These are phyloP conservation scores for Trichocomaceae sp. DNA, from an alignment of 2,329 filamentous ascomycete genomes.

Conservation along the genomic window DNA sequence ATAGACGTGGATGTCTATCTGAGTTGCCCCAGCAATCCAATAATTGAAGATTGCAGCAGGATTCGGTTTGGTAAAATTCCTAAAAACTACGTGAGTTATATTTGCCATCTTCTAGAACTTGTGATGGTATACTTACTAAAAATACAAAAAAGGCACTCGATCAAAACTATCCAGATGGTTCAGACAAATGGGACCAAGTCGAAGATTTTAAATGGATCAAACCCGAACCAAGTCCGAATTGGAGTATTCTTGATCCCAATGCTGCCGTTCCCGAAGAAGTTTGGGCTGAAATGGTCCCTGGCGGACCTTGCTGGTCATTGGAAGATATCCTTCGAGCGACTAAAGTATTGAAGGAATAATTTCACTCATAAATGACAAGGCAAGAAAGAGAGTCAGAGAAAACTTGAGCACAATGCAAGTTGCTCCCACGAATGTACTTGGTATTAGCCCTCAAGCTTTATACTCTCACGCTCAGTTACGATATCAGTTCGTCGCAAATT, in stretches of 20 bases:
- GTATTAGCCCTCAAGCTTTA: background rate
- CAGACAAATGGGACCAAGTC: slow-evolving; percentile 79
- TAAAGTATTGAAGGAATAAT: slow-evolving; percentile 22
- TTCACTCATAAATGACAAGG: background rate
- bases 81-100: slow-evolving; percentile 55
- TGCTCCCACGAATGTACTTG: background rate
- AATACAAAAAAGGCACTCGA: slow-evolving; percentile 23
- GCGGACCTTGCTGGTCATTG: slow-evolving; percentile 54
- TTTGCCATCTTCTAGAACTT: background rate
- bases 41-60: slow-evolving; percentile 79
- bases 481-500: background rate
- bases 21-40: slow-evolving; percentile 72
- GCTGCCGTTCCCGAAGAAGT: slow-evolving; percentile 55
- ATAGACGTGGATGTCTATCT: slow-evolving; percentile 76
- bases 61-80: slow-evolving; percentile 77
- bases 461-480: background rate
- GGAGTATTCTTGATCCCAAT: slow-evolving; percentile 60
- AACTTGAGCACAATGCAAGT: background rate
- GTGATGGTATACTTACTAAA: background rate
- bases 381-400: background rate
- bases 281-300: slow-evolving; percentile 64
- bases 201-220: slow-evolving; percentile 99
- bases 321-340: slow-evolving; percentile 55
- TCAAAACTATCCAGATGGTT: slow-evolving; percentile 25
- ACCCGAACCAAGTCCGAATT: slow-evolving; percentile 78